These are phyloP conservation scores for Davidsoniella virescens DNA, from an alignment of 2,329 filamentous ascomycete genomes.

Conservation along the genomic window DNA sequence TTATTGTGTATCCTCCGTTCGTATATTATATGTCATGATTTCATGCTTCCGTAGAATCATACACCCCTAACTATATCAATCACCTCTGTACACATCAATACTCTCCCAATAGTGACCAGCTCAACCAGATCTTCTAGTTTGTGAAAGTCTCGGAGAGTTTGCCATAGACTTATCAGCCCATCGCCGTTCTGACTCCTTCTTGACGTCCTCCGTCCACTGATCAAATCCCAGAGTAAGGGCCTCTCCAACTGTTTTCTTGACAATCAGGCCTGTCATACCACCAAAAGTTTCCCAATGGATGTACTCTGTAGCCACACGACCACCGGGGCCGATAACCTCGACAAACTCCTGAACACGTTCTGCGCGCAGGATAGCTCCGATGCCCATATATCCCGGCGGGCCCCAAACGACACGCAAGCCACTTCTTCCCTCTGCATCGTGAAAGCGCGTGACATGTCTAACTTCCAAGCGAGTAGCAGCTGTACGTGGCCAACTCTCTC, in stretches of 20 bases:
- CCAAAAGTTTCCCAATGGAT: constrained; percentile 30
- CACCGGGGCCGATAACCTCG: constrained; percentile 11
- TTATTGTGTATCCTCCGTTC: no score
- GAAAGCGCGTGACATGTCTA: constrained; percentile 19
- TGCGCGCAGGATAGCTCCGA: constrained; percentile 19
- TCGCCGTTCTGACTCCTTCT: constrained; percentile 14
- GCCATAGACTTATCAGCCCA: no score
- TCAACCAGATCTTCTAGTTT: no score
- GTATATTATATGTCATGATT: no score
- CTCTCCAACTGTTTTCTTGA: constrained; percentile 20
- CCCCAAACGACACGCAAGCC: constrained; percentile 28
- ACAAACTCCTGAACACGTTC: constrained; percentile 30
- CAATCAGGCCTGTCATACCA: constrained; percentile 22
- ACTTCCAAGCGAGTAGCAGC: neutral
- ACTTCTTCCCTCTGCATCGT: constrained; percentile 17
- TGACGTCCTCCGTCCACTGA: constrained; percentile 25
- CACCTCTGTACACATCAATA: no score
- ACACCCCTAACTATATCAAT: no score
- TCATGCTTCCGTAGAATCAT: no score
- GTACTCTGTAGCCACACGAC: constrained; percentile 23
- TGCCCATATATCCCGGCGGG: constrained; percentile 16
- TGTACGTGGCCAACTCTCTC: neutral
- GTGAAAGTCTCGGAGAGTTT: no score
- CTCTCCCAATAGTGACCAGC: neutral
- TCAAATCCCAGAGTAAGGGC: constrained; percentile 22